Base-by-base conservation (phyloP, 306 rosid genomes). In the Prunus salicina region DNA sequence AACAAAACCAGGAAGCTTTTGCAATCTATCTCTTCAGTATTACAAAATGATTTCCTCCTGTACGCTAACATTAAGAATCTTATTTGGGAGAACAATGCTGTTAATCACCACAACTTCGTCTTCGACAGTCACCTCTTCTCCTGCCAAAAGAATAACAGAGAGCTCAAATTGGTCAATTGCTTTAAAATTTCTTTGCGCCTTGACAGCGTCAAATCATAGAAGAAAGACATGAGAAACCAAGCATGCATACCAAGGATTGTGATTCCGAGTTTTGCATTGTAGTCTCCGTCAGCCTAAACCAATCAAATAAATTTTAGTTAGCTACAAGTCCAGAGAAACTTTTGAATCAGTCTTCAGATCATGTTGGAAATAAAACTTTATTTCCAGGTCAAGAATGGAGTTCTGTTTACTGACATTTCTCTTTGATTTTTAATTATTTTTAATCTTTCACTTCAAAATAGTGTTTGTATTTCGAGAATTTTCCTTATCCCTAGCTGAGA, bases 91-190 rank as follows among this genome's bases (percentile, higher is more conserved):
- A 32, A 86, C 89, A 65, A 86, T 86, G 89, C 87, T 80, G 66
- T 78, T 86, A 3, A 74, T 86, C 81, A 86, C 89, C 81, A 80
- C 89, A 83, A 86, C 89, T 86, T 86, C 89, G 43, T 83, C 89
- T 78, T 86, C 89, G 53, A 86, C 89, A 1, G 79, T 83, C 81
- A 86, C 89, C 6, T 80, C 89, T 71, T 86, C 89, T 70, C 87
- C 89, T 83, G 79, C 71, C 49, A 25, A 11, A 70, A 74, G 46
- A 65, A 64, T 19, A 67, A 61, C 12, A 30, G 18, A 72, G 4
- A 38, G 12, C 78, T 57, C 66, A 61, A 74, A 71, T 73, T 41
- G 53, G 19, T 63, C 25, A 16, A 20, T 6, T 30, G 25, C 11
- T 57, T 47, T 18, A 30, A 16, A 74, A 3, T 19, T n/a, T 41